Evolutionary conservation across 495 filamentous ascomycete genomes (phyloP), one percentile per base, ranked within the genome.

Genomic region (Choiromyces venosus): DNA sequence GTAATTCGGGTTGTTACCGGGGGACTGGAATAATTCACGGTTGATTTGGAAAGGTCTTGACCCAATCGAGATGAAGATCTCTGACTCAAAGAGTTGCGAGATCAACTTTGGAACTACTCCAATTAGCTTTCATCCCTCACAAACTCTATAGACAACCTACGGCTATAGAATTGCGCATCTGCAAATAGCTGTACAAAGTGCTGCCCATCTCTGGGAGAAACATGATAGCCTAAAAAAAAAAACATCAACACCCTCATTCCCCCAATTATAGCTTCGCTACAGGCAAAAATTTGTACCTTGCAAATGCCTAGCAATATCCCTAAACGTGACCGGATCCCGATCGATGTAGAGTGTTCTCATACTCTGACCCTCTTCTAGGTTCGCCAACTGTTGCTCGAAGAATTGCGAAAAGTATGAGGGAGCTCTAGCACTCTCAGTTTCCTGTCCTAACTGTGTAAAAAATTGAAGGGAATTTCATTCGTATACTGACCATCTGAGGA

Each of bases 371-470:
- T 80, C 78, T 25, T 76, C 79, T 9, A 72, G 38, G 68, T 87
- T 87, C 16, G 73, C 76, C 25, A 99, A 81, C 83, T 97, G 94
- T 74, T 91, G 90, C 71, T 89, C 88, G 84, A 99, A 99, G 84
- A 93, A 97, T 75, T 91, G 90, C 33, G 95, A 97, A 83, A 99
- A 97, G 82, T 97, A 99, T 74, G 95, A 97, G 78, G 94, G 94
- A 83, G 94, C 94, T 98, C 85, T 86, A 85, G 82, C 83, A 85
- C 81, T 82, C 80, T 89, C 83, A 89, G 86, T 76, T 76, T 78
- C 37, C 65, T 67, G 74, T 69, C 77, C 73, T 66, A 66, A 67
- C 78, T 78, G 61, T 42, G 66, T 37, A 52, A 29, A 46, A 37
- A 69, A 61, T 66, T 69, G 46, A 68, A 66, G 61, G 71, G 71